Evolutionary conservation across 2,329 filamentous ascomycete genomes (phyloP).

Genomic region (Tolypocladium amazonense): DNA sequence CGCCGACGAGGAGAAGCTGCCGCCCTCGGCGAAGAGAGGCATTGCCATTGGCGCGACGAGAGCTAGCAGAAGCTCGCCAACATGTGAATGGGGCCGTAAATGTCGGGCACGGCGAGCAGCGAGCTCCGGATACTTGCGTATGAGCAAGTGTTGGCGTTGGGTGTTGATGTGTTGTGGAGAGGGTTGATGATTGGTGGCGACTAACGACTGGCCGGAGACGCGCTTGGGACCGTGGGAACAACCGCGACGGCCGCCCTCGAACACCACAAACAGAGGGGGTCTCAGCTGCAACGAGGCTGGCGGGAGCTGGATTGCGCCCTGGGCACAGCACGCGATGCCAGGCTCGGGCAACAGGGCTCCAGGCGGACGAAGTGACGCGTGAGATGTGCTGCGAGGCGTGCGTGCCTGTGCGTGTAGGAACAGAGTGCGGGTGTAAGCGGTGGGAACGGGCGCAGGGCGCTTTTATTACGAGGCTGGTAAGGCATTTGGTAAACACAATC

Average conservation of each 20-base stretch:
- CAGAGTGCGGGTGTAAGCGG: background rate
- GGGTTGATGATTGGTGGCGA: background rate
- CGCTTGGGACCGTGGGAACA: background rate
- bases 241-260: background rate
- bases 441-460: background rate
- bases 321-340: background rate
- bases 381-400: background rate
- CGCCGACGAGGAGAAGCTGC: constrained; percentile 14
- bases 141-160: background rate
- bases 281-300: background rate
- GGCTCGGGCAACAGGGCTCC: background rate
- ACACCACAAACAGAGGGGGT: background rate
- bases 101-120: background rate
- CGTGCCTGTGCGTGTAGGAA: background rate
- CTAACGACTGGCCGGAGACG: background rate
- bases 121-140: background rate
- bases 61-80: background rate
- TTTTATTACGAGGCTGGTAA: background rate
- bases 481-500: background rate
- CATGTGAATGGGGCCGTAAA: background rate
- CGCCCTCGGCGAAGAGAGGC: constrained; percentile 20
- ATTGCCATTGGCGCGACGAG: constrained; percentile 8
- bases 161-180: background rate
- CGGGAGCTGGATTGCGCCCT: background rate
- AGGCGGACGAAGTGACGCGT: background rate